phyloP scores from a whole-genome alignment of 495 filamentous ascomycete species.

The Xylaria palmicola region DNA sequence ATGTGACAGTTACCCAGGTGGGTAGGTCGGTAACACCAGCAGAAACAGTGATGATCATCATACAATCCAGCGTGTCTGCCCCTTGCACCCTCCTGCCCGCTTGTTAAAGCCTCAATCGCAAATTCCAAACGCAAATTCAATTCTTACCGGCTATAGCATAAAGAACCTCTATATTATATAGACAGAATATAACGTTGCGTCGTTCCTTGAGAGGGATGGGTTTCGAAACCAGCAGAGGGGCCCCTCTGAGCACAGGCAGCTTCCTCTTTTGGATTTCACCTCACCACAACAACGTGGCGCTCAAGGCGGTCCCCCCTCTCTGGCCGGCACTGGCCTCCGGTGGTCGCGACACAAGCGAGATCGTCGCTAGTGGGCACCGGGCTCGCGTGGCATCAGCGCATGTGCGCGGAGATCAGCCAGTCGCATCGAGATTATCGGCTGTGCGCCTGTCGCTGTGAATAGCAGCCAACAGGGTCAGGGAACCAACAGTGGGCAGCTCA shows the following conservation, averaged over 20 bases:
- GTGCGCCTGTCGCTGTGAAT: neutral
- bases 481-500: neutral
- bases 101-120: too few relatives aligned
- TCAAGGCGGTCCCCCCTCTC: neutral
- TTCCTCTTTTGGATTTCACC: constrained; percentile 2
- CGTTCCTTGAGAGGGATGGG: neutral
- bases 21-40: neutral
- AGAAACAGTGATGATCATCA: neutral
- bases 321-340: neutral
- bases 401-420: constrained; percentile 7
- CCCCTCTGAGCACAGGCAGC: neutral
- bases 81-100: too few relatives aligned
- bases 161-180: neutral
- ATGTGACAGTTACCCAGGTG: neutral
- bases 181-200: neutral
- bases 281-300: constrained; percentile 4
- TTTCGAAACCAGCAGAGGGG: neutral
- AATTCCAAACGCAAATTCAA: too few relatives aligned
- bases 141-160: neutral
- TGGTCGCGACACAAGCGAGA: neutral
- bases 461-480: neutral
- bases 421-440: neutral
- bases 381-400: constrained; percentile 3
- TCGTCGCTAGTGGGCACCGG: neutral
- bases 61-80: too few relatives aligned